These are phyloP conservation scores for Fusarium graminum DNA, from an alignment of 2,329 filamentous ascomycete genomes.

Conservation along the genomic window DNA sequence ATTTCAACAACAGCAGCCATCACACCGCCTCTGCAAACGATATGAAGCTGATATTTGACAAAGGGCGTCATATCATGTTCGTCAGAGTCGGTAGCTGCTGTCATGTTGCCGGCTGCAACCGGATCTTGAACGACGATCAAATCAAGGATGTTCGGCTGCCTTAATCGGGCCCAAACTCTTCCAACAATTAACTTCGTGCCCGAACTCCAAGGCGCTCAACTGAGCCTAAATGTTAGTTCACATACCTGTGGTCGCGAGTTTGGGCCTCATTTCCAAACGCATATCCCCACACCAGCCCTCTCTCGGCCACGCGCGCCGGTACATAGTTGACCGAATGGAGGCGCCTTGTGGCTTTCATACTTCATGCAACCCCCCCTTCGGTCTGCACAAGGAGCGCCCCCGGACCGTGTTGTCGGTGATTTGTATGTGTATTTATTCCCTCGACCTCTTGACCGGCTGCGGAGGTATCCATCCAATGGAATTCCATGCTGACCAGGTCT, in stretches of 20 bases:
- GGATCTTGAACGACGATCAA: slow-evolving; percentile 40
- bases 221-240: slow-evolving; percentile 22
- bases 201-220: slow-evolving; percentile 29
- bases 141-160: slow-evolving; percentile 38
- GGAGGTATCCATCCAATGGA: slow-evolving; percentile 34
- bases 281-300: slow-evolving; percentile 18
- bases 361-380: slow-evolving; percentile 41
- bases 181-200: slow-evolving; percentile 10
- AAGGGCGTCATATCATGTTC: slow-evolving; percentile 21
- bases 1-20: slow-evolving; percentile 18
- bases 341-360: slow-evolving; percentile 30
- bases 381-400: slow-evolving; percentile 39
- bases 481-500: slow-evolving; percentile 32
- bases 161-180: slow-evolving; percentile 31
- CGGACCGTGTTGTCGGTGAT: slow-evolving; percentile 42
- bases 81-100: slow-evolving; percentile 35
- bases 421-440: slow-evolving; percentile 24
- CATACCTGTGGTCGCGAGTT: slow-evolving; percentile 20
- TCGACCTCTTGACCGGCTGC: slow-evolving; percentile 43
- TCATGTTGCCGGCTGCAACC: slow-evolving; percentile 37
- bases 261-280: slow-evolving; percentile 38
- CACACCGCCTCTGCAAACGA: slow-evolving; percentile 32
- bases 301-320: slow-evolving; percentile 14
- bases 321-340: slow-evolving; percentile 31
- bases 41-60: slow-evolving; percentile 16